These are phyloP conservation scores for Aspergillus fructus DNA, from an alignment of 2,329 filamentous ascomycete genomes.

Conservation along the genomic window DNA sequence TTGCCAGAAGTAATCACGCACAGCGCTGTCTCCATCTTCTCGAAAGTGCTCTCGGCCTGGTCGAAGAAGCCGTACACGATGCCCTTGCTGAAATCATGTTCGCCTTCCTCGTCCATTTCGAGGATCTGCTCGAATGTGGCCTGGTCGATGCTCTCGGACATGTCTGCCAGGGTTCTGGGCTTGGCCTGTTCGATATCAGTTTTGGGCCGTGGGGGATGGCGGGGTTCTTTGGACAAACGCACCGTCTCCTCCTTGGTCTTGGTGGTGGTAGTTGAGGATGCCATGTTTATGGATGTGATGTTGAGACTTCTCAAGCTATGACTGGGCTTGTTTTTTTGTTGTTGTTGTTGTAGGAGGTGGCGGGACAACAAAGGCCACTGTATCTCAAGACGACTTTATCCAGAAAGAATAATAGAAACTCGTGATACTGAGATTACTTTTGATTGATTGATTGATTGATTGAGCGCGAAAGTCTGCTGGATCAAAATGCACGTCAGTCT, in stretches of 20 bases:
- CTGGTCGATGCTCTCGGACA: constrained; percentile 75
- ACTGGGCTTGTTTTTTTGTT: neutral
- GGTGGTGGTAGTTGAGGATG: constrained; percentile 26
- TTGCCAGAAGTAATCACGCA: constrained; percentile 52
- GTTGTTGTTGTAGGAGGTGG: neutral
- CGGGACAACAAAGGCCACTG: neutral
- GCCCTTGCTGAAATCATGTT: constrained; percentile 81
- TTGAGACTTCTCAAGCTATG: neutral
- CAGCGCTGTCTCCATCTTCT: constrained; percentile 78
- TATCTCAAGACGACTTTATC: neutral
- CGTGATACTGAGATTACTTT: constrained; percentile 16
- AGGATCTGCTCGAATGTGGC: constrained; percentile 90
- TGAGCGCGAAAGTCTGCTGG: constrained; percentile 10
- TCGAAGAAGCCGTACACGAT: constrained; percentile 93
- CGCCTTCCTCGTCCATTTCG: constrained; percentile 95
- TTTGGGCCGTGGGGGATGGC: neutral
- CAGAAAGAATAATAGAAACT: constrained; percentile 1
- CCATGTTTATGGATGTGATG: constrained; percentile 21
- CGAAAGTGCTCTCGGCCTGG: constrained; percentile 83
- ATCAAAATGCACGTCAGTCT: constrained; percentile 19
- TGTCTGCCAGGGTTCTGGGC: constrained; percentile 53
- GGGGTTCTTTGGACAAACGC: neutral
- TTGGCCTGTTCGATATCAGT: constrained; percentile 38
- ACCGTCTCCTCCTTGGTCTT: constrained; percentile 28
- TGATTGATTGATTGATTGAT: neutral